Evolutionary conservation across 2,329 filamentous ascomycete genomes (phyloP), one percentile per base, ranked within the genome.

Genomic region (Aureobasidium sp.): DNA sequence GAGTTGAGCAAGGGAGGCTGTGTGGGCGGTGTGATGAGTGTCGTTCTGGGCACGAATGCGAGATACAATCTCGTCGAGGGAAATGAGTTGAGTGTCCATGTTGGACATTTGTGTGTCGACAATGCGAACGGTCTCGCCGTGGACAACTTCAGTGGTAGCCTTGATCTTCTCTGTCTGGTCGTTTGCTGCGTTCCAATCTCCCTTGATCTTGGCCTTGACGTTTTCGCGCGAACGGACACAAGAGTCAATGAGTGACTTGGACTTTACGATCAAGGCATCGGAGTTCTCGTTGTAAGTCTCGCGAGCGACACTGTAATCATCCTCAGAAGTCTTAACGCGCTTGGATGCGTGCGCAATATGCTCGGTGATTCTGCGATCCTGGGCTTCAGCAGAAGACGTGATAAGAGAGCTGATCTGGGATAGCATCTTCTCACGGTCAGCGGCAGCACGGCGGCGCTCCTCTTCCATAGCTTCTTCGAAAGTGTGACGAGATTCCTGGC

Each of bases 101-200:
- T 95, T 89, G 60, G 83, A 81, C 76, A 95, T 89, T 74, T 99
- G 94, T 61, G 88, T 86, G 68, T 93, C 89, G 13, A 97, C 92
- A 61, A 95, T 93, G 7, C 87, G 86, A 31, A 96, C 84, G 0
- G 93, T 96, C 74, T 95, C 89, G 35, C 88, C 87, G 66, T 99
- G 92, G 1, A 97, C 91, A 2, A 89, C 89, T 67, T 89, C 88
- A 0, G 93, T 92, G 0, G 89, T 89, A 8, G 83, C 81, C 66
- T 93, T 89, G 67, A 99, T 93, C 6, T 87, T 86, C n/a, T 81
- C 84, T 67, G 91, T 95, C 68, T 89, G 87, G 61, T 88, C 81
- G 67, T 90, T 89, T 38, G 93, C 90, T 31, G 77, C 84, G 63
- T 83, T 84, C 87, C 92, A 96, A 71, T 96, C 92, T 60, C 89